Evolutionary conservation across 257 asterid genomes (phyloP).

Genomic region (Lycium barbarum): DNA sequence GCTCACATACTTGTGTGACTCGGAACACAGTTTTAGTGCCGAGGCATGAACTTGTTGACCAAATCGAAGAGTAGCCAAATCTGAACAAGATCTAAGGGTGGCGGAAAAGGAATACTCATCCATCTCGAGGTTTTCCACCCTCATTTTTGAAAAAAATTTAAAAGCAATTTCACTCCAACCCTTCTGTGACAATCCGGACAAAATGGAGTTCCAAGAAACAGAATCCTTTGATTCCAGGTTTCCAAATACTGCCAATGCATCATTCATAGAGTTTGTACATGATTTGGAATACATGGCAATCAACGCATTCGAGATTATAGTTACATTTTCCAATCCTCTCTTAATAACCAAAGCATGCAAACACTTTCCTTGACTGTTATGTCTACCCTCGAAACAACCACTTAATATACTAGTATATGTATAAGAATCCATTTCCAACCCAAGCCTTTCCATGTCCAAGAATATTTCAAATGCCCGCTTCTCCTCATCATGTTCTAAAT

Average conservation of each 20-base stretch:
- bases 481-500: conserved; percentile 51
- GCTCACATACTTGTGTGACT: conserved; percentile 64
- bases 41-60: conserved; percentile 76
- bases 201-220: conserved; percentile 79
- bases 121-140: conserved; percentile 47
- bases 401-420: conserved; percentile 70
- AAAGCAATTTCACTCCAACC: conserved; percentile 70
- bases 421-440: conserved; percentile 65
- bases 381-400: conserved; percentile 53
- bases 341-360: conserved; percentile 75
- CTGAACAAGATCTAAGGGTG: conserved; percentile 77
- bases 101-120: conserved; percentile 85
- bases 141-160: conserved; percentile 63
- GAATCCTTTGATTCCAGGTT: conserved; percentile 54
- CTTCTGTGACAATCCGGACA: conserved; percentile 79
- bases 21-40: conserved; percentile 63
- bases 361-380: conserved; percentile 53
- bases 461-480: conserved; percentile 60
- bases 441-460: conserved; percentile 62
- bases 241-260: conserved; percentile 60
- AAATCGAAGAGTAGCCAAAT: conserved; percentile 71
- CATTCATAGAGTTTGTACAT: conserved; percentile 51
- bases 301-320: conserved; percentile 66
- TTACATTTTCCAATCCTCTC: conserved; percentile 68
- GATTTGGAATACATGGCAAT: conserved; percentile 72